Percentiles rank a stretch among this genome's conserved stretches.
Evolutionary conservation across 208 protist species (phyloP).

Genomic region (Wallacemonas sp.): DNA sequence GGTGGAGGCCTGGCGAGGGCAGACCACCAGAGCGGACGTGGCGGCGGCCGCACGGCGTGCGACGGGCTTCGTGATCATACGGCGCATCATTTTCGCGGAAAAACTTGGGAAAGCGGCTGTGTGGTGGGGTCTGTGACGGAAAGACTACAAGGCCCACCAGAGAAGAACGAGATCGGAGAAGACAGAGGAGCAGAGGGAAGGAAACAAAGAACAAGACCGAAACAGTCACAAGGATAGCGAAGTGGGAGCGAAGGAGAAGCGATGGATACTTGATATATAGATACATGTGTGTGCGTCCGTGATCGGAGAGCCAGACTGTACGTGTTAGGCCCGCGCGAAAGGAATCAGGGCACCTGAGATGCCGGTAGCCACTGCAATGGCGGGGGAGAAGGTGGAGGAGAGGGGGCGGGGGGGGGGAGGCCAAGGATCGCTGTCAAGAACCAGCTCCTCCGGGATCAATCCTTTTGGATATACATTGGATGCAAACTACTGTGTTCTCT

Average conservation of each 20-base stretch:
- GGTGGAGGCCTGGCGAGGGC: constrained; percentile 37
- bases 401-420: background rate
- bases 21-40: constrained; percentile 24
- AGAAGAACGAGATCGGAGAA: background rate
- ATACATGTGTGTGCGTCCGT: too few species aligned
- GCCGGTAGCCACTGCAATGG: background rate
- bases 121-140: background rate
- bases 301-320: too few species aligned
- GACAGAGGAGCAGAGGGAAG: background rate
- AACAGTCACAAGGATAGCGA: background rate
- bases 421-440: too few species aligned
- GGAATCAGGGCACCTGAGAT: too few species aligned
- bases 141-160: too few species aligned
- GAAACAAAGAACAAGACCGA: background rate
- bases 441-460: too few species aligned
- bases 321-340: too few species aligned
- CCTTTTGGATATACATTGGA: too few species aligned
- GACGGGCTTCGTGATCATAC: constrained; percentile 59
- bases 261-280: background rate
- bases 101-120: background rate
- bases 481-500: too few species aligned
- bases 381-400: background rate
- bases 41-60: constrained; percentile 45
- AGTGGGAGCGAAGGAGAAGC: background rate
- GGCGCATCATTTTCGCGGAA: constrained; percentile 78